Conservation (phyloP, 257 asterid species). For the Avicennia marina region DNA sequence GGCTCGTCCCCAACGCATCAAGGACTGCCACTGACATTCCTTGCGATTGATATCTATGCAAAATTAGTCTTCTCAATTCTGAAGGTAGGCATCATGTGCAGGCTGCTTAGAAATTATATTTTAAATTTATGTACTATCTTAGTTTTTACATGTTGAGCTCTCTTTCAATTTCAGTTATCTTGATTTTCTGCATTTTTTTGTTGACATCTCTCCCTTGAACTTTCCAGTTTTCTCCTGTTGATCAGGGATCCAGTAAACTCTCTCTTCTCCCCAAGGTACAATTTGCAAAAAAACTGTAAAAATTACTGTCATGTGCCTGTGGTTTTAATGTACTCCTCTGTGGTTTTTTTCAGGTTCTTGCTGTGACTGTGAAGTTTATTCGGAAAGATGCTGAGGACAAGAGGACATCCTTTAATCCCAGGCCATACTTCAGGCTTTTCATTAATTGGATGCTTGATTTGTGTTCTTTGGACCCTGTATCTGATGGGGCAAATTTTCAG, state of each 20-base stretch:
- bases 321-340: not conserved
- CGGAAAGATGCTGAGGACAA: conserved; percentile 82
- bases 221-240: conserved; percentile 73
- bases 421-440: conserved; percentile 90
- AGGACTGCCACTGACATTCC: conserved; percentile 73
- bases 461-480: conserved; percentile 81
- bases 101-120: too few species aligned
- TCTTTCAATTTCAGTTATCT: not conserved
- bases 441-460: conserved; percentile 89
- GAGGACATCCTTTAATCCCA: conserved; percentile 64
- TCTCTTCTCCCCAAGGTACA: conserved; percentile 80
- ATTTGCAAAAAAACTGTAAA: not conserved
- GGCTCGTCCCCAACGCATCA: conserved; percentile 59
- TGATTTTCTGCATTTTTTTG: not conserved
- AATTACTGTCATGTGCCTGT: conserved; percentile 10
- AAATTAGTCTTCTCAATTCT: conserved; percentile 76
- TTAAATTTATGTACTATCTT: too few species aligned
- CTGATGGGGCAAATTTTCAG: conserved; percentile 95
- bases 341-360: conserved; percentile 61
- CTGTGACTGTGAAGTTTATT: conserved; percentile 71
- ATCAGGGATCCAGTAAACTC: conserved; percentile 67
- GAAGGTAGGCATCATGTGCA: conserved; percentile 46
- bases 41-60: conserved; percentile 89
- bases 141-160: too few species aligned
- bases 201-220: conserved; percentile 18